phyloP scores from a whole-genome alignment of 2,329 filamentous ascomycete species.

The Aspergillus pseudonomiae region DNA sequence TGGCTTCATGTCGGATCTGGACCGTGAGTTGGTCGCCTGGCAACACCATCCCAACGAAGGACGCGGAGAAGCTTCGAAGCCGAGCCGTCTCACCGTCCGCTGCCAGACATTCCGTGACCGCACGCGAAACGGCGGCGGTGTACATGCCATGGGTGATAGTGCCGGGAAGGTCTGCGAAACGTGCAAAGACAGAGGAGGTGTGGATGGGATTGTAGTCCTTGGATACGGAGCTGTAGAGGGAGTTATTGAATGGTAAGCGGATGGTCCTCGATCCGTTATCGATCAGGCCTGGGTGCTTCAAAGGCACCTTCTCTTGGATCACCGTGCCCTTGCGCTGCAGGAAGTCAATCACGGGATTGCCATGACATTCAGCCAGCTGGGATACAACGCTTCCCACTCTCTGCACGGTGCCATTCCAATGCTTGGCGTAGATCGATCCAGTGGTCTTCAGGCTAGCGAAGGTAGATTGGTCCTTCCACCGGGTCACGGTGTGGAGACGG shows the following conservation, averaged over 20 bases:
- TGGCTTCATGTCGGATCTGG: conserved; percentile 88
- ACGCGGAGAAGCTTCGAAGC: conserved; percentile 91
- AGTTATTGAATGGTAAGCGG: conserved; percentile 77
- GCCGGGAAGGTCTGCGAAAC: conserved; percentile 86
- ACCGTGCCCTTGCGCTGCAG: conserved; percentile 7
- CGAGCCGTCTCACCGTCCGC: conserved; percentile 85
- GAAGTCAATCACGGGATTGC: conserved; percentile 13
- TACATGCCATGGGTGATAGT: conserved; percentile 99
- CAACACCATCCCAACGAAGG: conserved; percentile 91
- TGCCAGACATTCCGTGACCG: conserved; percentile 93
- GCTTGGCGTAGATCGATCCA: neutral
- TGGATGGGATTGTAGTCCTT: conserved; percentile 98
- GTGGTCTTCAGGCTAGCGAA: neutral
- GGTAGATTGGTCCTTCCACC: neutral
- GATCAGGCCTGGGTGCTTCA: conserved; percentile 2
- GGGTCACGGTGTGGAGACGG: neutral
- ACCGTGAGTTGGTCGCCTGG: conserved; percentile 91
- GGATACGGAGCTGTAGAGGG: conserved; percentile 60
- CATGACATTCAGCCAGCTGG: neutral
- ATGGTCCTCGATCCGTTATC: conserved; percentile 67
- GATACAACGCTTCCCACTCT: neutral
- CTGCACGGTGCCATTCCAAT: conserved; percentile 3
- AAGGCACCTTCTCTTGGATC: neutral
- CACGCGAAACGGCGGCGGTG: conserved; percentile 91
- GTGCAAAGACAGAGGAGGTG: conserved; percentile 90